Evolutionary conservation across 2,329 filamentous ascomycete genomes (phyloP).

Genomic region (Exophiala viscosa): DNA sequence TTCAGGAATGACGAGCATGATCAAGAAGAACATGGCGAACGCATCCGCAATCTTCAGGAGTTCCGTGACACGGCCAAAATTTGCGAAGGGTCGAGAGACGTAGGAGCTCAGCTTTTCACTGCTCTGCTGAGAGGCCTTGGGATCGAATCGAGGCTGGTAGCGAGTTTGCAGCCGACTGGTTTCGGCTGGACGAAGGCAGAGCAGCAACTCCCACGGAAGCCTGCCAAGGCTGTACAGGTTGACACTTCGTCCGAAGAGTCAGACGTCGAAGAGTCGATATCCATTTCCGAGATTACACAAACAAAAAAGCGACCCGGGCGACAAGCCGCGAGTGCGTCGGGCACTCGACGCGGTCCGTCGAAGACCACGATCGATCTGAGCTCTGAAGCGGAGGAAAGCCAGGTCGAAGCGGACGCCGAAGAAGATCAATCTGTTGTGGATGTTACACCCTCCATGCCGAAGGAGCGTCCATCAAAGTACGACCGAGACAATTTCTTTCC

Average conservation of each 20-base stretch:
- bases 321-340: constrained; percentile 25
- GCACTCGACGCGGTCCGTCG: constrained; percentile 30
- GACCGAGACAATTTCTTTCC: constrained; percentile 78
- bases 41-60: constrained; percentile 61
- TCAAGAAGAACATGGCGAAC: constrained; percentile 68
- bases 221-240: constrained; percentile 3
- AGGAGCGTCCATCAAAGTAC: constrained; percentile 48
- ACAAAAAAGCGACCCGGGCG: constrained; percentile 16
- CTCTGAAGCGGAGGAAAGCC: constrained; percentile 41
- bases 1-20: constrained; percentile 64
- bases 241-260: constrained; percentile 17
- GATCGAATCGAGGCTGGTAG: constrained; percentile 77
- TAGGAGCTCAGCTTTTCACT: constrained; percentile 86
- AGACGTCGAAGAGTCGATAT: constrained; percentile 14
- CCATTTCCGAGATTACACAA: constrained; percentile 19
- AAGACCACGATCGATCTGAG: constrained; percentile 45
- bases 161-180: constrained; percentile 78
- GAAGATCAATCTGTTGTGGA: constrained; percentile 59
- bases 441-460: constrained; percentile 44
- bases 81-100: constrained; percentile 78
- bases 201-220: constrained; percentile 44
- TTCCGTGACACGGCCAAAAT: constrained; percentile 66
- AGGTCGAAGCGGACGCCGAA: constrained; percentile 37
- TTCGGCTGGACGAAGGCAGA: constrained; percentile 89
- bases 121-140: constrained; percentile 76